Evolutionary conservation across 176 grass and related monocot species (phyloP), one percentile per base, ranked within the genome.

Genomic region (Cocos nucifera): DNA sequence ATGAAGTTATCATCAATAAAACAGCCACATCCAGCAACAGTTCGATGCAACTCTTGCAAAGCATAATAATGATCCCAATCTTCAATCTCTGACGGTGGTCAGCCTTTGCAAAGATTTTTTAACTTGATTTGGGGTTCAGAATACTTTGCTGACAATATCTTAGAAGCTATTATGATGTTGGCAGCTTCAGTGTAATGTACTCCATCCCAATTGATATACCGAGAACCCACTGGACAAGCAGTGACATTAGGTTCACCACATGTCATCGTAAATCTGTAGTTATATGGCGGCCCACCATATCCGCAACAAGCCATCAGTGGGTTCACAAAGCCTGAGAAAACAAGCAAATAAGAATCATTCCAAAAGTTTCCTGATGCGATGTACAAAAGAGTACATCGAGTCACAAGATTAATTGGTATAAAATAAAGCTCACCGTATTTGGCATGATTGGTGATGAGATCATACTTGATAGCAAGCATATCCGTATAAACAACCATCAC

Each of bases 191-290:
- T 80, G 77, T 89, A 87, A 54, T 87, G 90, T 21, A 90, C 83
- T 17, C 90, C 90, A 8, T 90, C 90, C 90, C 86, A 95, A 53
- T 83, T 95, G 60, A 95, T 86, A 61, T 84, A 83, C 68, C 81
- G 83, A 1, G 81, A 84, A n/a, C 71, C 90, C 22, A 69, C 67
- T n/a, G 71, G 67, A 20, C 90, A 95, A 4, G 76, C 60, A 16
- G 56, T 22, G 70, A 24, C 76, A 77, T 2, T 28, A 29, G 56
- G 65, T 17, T 53, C 50, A 60, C 69, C 73, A 61, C 86, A 95
- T 6, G 54, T 71, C 24, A 35, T 64, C 23, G 48, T 84, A 9
- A 64, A 66, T 35, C 83, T 77, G 50, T 79, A 89, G 70, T 95
- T 95, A 77, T 95, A 95, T 0, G 78, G 78, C 2, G 64, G 29